A percentile compares a stretch with the other conserved stretches of the same genome.
phyloP scores from a whole-genome alignment of 2,329 filamentous ascomycete genomes.

The Monilinia fructigena region DNA sequence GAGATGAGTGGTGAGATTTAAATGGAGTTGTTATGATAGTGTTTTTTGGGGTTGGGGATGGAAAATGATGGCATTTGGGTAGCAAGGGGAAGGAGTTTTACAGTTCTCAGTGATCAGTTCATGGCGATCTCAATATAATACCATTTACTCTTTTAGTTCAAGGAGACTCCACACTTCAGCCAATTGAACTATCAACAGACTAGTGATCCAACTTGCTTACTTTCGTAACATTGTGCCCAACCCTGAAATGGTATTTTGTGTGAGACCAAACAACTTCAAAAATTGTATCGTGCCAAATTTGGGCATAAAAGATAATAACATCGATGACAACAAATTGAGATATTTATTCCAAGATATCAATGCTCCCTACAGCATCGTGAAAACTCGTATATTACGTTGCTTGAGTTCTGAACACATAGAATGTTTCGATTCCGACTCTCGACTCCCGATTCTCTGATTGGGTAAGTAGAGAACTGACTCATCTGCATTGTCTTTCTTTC shows the following conservation, averaged over 20 bases:
- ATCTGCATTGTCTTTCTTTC: neutral
- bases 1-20: conserved; percentile 47
- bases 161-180: neutral
- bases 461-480: neutral
- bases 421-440: neutral
- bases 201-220: neutral
- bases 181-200: neutral
- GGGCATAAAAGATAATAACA: neutral
- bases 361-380: neutral
- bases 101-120: neutral
- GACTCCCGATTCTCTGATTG: neutral
- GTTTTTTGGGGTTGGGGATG: neutral
- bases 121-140: conserved; percentile 1
- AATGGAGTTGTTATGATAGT: neutral
- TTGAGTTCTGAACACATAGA: neutral
- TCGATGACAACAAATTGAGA: neutral
- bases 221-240: neutral
- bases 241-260: neutral
- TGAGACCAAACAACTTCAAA: neutral
- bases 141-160: neutral
- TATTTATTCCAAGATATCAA: neutral
- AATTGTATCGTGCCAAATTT: neutral
- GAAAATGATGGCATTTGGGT: neutral
- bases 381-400: neutral
- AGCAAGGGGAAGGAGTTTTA: neutral